Evolutionary conservation across 2,329 filamentous ascomycete genomes (phyloP), one percentile per base, ranked within the genome.

Genomic region (Helotiales sp.): DNA sequence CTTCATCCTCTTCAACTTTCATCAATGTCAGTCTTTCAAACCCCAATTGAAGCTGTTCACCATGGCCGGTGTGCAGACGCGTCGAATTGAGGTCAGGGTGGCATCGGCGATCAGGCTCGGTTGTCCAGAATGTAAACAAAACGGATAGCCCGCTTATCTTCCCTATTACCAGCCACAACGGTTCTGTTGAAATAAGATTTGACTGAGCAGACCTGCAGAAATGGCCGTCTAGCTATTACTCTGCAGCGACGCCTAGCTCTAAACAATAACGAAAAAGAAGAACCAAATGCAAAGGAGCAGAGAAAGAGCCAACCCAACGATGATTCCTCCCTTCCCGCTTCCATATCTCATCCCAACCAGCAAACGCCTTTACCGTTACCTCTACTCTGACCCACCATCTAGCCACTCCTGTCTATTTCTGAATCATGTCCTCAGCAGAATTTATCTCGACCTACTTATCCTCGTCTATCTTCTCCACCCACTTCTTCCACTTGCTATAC

Each of bases 401-500:
- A 54, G 45, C 40, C 8, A 37, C 30, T 34, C 55, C 62, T 61
- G 15, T 40, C 37, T 40, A 40, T 15, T 5, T 45, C 40, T 45
- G 20, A 20, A 45, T 20, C 6, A 43, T 43, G 13, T 45, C n/a
- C 5, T 45, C 15, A 45, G 17, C n/a, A n/a, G n/a, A n/a, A n/a
- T n/a, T n/a, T n/a, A n/a, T n/a, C n/a, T n/a, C n/a, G n/a, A n/a
- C n/a, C n/a, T 55, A 49, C 40, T 22, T 37, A 37, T 57, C 55
- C 61, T 63, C 57, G 40, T 64, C 64, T 43, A 43, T 63, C 28
- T 64, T 71, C 20, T 65, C 64, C 61, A 89, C 86, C 91, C 93
- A 96, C 17, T 89, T 85, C 77, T 88, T 87, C 92, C 93, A 97
- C 72, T 85, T 85, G 82, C 87, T 89, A 85, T 89, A 98, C 74